phyloP scores from a whole-genome alignment of 2,329 filamentous ascomycete genomes.

The Microdochium bolleyi region DNA sequence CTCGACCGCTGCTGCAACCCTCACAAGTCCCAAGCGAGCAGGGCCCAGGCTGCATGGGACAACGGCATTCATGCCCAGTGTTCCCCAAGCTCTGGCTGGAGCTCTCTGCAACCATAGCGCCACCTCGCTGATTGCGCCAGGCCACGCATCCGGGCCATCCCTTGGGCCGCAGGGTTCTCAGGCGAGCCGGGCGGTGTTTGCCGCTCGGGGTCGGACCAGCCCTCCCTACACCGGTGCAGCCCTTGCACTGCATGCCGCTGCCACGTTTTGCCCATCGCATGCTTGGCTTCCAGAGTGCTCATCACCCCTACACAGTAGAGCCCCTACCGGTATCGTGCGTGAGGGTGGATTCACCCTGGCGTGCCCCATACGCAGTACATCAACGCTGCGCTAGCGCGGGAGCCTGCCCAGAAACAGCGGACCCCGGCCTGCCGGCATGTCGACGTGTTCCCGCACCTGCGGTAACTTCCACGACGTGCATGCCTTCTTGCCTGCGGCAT shows the following conservation, averaged over 20 bases:
- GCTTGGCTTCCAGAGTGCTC: no score
- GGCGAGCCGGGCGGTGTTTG: no score
- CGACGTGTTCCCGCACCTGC: not conserved
- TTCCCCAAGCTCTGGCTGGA: not conserved
- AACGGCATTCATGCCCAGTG: not conserved
- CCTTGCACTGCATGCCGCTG: not conserved
- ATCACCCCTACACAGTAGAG: not conserved
- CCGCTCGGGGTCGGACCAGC: no score
- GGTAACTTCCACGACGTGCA: not conserved
- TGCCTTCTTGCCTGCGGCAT: no score
- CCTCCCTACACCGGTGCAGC: not conserved
- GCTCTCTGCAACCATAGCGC: not conserved
- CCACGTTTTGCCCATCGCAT: no score
- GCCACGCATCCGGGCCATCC: not conserved
- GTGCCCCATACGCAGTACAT: no score
- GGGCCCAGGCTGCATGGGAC: not conserved
- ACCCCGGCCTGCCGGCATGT: not conserved
- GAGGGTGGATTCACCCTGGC: no score
- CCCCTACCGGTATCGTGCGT: no score
- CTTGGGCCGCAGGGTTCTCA: not conserved
- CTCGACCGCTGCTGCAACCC: not conserved
- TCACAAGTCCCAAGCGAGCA: not conserved
- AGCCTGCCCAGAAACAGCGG: no score
- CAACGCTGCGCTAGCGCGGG: no score
- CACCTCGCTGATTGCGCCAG: not conserved